Base-by-base conservation (phyloP, 495 filamentous ascomycete genomes). In the Penicillium bialowiezense region DNA sequence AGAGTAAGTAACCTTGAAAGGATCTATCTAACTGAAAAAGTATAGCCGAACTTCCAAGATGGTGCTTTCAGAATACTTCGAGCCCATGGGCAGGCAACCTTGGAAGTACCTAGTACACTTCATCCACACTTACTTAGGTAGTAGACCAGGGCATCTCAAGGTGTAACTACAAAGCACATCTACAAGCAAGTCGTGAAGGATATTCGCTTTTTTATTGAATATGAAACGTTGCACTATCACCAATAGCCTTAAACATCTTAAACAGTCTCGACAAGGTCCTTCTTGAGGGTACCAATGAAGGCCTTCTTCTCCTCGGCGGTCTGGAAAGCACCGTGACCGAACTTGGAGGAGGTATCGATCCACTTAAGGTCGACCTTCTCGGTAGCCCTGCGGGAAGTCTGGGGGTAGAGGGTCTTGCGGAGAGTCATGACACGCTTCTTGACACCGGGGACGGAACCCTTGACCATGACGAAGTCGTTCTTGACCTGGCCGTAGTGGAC, bases 301-400 rank as follows among this genome's bases (percentile, higher is more conserved):
- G 86, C 86, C 79, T 91, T 93, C 90, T 99, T 99, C 87, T 99
- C 95, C 68, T 87, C 87, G 65, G 85, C 76, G 43, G 91, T 97
- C 81, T 99, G 95, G 88, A 95, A 99, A 70, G 89, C 93, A 84
- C 95, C 95, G 80, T 99, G 95, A 74, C 95, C 95, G 80, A 97
- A 99, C 84, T 99, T 95, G 76, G 90, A 96, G 38, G 91, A 96
- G 58, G 95, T 99, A 68, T 99, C 95, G 84, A 99, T 97, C 95
- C 95, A 99, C 79, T 99, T 99, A 77, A 99, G 87, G 54, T 97
- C 91, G 67, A 97, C 86, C 87, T 97, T 97, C 87, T 99, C 95
- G 69, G 95, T 80, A 32, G 95, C 88, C 71, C 87, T 88, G 66
- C 95, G 80, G 66, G 85, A 95, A 50, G 91, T 97, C 84, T 99